Conservation (phyloP, 2,329 filamentous ascomycete genomes). For the Paraphoma chrysanthemicola region DNA sequence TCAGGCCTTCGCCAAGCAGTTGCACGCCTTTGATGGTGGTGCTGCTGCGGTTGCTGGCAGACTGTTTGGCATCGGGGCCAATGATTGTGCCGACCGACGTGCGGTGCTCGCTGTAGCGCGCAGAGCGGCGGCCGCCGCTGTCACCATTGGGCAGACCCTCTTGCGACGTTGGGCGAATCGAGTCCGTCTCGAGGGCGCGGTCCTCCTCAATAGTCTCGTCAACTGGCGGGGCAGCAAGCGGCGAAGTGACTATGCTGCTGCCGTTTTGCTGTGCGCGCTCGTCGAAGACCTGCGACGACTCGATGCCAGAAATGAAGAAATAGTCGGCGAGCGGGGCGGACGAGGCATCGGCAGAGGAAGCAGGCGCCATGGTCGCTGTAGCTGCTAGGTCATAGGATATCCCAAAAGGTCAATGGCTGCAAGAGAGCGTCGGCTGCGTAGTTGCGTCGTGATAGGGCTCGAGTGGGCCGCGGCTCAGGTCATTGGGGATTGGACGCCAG, state of each 20-base stretch:
- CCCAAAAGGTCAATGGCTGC: conserved; percentile 27
- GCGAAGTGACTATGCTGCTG: conserved; percentile 29
- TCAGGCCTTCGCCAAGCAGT: conserved; percentile 53
- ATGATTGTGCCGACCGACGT: conserved; percentile 61
- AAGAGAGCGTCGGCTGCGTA: conserved; percentile 31
- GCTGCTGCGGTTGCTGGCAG: conserved; percentile 70
- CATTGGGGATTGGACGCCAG: conserved; percentile 45
- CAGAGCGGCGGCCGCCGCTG: conserved; percentile 43
- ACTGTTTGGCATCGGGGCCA: conserved; percentile 52
- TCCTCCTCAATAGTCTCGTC: conserved; percentile 69
- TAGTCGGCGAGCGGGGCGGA: conserved; percentile 68
- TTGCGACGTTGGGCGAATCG: conserved; percentile 52
- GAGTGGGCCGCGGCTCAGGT: conserved; percentile 36
- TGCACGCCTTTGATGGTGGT: conserved; percentile 63
- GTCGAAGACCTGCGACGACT: conserved; percentile 60
- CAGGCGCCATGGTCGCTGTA: conserved; percentile 46
- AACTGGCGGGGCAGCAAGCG: conserved; percentile 45
- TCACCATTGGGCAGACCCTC: conserved; percentile 52
- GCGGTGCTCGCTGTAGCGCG: conserved; percentile 55
- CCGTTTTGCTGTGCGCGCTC: conserved; percentile 46
- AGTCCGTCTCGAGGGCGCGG: conserved; percentile 61
- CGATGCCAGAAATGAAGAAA: conserved; percentile 68
- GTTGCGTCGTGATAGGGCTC: conserved; percentile 31
- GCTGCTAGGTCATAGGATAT: conserved; percentile 36
- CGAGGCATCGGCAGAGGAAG: conserved; percentile 50